These are phyloP conservation scores for Phytophthora niederhauseri DNA, from an alignment of 352 stramenopile genomes.

Conservation along the genomic window DNA sequence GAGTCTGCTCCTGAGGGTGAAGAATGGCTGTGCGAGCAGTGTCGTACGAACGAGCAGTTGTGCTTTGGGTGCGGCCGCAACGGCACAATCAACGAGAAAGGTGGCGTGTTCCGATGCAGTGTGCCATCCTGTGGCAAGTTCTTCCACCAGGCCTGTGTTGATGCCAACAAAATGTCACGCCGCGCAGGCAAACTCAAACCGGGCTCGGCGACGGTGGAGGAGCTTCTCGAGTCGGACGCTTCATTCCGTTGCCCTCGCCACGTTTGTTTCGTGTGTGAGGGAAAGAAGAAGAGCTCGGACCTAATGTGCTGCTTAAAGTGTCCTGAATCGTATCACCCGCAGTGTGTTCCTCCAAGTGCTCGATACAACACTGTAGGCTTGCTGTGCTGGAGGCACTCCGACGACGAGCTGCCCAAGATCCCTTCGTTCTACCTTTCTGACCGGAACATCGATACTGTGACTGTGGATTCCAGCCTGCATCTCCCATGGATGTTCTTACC, in stretches of 20 bases:
- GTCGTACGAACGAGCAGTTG: conserved; percentile 83
- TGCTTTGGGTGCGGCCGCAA: conserved; percentile 92
- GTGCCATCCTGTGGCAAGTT: conserved; percentile 78
- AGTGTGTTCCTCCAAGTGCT: conserved; percentile 91
- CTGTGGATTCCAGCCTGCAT: conserved; percentile 77
- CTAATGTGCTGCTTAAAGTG: conserved; percentile 93
- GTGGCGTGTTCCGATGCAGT: conserved; percentile 80
- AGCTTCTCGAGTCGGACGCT: conserved; percentile 72
- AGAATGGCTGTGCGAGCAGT: conserved; percentile 93
- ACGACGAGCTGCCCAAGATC: conserved; percentile 80
- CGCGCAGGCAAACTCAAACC: conserved; percentile 49
- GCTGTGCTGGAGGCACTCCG: conserved; percentile 90
- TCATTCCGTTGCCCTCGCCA: conserved; percentile 91
- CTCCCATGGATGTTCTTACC: conserved; percentile 84
- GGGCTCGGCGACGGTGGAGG: conserved; percentile 37
- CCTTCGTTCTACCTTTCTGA: conserved; percentile 73
- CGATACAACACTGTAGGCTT: conserved; percentile 93
- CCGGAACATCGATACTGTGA: conserved; percentile 66
- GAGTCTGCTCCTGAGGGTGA: conserved; percentile 68
- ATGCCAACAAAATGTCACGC: conserved; percentile 63
- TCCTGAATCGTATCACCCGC: conserved; percentile 91
- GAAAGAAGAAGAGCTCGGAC: conserved; percentile 72
- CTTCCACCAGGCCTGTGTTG: conserved; percentile 85
- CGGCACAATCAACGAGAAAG: conserved; percentile 87
- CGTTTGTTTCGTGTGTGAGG: conserved; percentile 83